phyloP scores from a whole-genome alignment of 176 grass and related monocot species.

The Poa pratensis region DNA sequence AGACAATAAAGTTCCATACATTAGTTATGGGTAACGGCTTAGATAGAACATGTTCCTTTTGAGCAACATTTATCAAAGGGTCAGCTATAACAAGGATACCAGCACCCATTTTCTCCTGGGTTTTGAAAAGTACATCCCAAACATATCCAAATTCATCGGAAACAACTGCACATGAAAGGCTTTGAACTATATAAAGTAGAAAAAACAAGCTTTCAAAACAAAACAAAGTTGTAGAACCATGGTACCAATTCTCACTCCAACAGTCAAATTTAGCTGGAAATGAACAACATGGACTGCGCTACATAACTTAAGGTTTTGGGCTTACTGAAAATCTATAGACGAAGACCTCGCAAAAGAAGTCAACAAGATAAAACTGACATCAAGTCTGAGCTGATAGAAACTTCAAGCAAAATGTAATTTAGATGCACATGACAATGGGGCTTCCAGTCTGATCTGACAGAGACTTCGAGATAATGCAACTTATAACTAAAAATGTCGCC shows the following conservation, averaged over 20 bases:
- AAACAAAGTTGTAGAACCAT: neutral
- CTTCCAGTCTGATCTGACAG: neutral
- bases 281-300: neutral
- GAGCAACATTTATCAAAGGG: neutral
- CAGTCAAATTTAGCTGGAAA: neutral
- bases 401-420: neutral
- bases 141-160: neutral
- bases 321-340: neutral
- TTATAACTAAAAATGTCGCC: neutral
- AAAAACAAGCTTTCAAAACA: neutral
- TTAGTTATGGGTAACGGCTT: neutral
- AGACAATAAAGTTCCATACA: neutral
- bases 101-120: neutral
- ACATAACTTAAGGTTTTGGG: neutral
- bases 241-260: neutral
- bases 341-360: neutral
- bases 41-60: neutral
- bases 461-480: neutral
- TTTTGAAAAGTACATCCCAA: neutral
- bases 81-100: neutral
- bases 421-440: neutral
- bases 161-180: neutral
- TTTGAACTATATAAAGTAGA: neutral
- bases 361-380: neutral
- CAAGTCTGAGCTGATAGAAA: neutral